These are phyloP conservation scores for Rhynchospora tenuis DNA, from an alignment of 176 grass and related monocot species.

Conservation along the genomic window DNA sequence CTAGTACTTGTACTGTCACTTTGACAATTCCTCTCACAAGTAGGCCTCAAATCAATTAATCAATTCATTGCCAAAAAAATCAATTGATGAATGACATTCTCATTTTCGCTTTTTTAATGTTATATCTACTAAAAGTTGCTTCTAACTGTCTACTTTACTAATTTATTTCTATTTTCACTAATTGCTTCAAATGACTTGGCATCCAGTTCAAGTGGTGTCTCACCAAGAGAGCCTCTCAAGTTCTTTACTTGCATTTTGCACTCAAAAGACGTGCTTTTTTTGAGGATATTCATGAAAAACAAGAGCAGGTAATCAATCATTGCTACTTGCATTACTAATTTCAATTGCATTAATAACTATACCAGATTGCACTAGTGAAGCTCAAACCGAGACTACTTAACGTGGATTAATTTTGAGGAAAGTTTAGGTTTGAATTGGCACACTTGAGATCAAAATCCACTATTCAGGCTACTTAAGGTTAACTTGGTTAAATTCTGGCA, in stretches of 20 bases:
- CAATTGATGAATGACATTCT: background rate
- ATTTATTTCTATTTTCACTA: background rate
- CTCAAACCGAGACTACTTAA: background rate
- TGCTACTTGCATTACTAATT: background rate
- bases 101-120: background rate
- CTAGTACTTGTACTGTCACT: background rate
- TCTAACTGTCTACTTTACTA: background rate
- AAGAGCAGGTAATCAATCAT: slow-evolving; percentile 47
- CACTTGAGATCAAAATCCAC: background rate
- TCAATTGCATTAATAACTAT: background rate
- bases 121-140: background rate
- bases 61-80: too few relatives aligned
- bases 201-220: slow-evolving; percentile 66
- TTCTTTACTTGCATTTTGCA: slow-evolving; percentile 71
- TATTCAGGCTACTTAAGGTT: background rate
- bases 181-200: background rate
- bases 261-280: slow-evolving; percentile 65
- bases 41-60: slow-evolving; percentile 8
- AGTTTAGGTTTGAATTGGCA: too few relatives aligned
- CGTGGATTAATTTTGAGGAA: too few relatives aligned
- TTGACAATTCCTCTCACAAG: background rate
- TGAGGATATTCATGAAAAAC: slow-evolving; percentile 77
- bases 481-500: too few relatives aligned
- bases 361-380: background rate
- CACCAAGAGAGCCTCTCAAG: slow-evolving; percentile 56